phyloP scores from a whole-genome alignment of 2,329 filamentous ascomycete species.

The Neofusicoccum sp. region DNA sequence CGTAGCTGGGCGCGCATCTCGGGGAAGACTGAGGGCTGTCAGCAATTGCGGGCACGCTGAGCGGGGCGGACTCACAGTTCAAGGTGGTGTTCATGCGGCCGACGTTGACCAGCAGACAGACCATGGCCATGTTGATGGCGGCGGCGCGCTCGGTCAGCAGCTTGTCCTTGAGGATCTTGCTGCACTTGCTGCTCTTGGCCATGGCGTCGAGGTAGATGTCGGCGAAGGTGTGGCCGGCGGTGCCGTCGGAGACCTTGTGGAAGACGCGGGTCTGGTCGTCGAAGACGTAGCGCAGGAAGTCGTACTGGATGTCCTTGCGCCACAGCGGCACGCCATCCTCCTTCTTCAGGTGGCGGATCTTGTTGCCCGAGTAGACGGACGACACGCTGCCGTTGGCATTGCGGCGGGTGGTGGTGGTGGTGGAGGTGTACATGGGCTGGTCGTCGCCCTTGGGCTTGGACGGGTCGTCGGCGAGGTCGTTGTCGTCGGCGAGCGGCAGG shows the following conservation, averaged over 20 bases:
- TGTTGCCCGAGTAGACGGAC: slow-evolving; percentile 70
- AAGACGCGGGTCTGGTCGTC: slow-evolving; percentile 77
- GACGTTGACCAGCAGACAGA: slow-evolving; percentile 94
- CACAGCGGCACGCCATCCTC: slow-evolving; percentile 86
- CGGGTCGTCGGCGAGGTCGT: slow-evolving; percentile 33
- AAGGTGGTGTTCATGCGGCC: slow-evolving; percentile 98
- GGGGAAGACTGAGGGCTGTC: slow-evolving; percentile 74
- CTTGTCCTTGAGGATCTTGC: slow-evolving; percentile 97
- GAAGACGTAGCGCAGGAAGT: slow-evolving; percentile 80
- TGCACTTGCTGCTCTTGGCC: slow-evolving; percentile 98
- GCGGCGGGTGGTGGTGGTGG: slow-evolving; percentile 56
- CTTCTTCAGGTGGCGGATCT: slow-evolving; percentile 85
- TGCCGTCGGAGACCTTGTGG: slow-evolving; percentile 85
- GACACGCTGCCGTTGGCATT: slow-evolving; percentile 68
- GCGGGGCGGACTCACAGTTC: slow-evolving; percentile 68
- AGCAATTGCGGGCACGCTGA: slow-evolving; percentile 21
- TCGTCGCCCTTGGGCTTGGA: slow-evolving; percentile 32
- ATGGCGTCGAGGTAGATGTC: slow-evolving; percentile 98
- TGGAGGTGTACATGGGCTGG: slow-evolving; percentile 49
- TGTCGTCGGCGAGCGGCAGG: slow-evolving; percentile 34
- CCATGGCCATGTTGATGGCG: slow-evolving; percentile 98
- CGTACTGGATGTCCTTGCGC: slow-evolving; percentile 86
- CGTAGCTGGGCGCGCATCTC: slow-evolving; percentile 98
- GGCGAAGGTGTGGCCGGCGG: slow-evolving; percentile 76
- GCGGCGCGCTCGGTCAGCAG: slow-evolving; percentile 87